These are phyloP conservation scores for Cryphonectria nitschkei DNA, from an alignment of 2,329 filamentous ascomycete genomes.

Conservation along the genomic window DNA sequence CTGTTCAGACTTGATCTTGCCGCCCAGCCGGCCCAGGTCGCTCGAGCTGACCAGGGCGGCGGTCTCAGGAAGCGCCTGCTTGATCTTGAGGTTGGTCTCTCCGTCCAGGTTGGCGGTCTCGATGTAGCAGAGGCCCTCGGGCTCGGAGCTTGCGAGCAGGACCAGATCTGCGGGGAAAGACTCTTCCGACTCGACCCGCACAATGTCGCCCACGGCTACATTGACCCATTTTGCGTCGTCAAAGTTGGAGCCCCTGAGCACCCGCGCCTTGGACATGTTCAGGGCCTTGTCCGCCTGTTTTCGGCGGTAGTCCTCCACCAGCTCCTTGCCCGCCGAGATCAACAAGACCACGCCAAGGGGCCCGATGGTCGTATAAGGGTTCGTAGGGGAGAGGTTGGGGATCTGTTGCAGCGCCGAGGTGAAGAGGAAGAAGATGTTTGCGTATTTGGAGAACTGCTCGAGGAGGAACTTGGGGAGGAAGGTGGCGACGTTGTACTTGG, in stretches of 20 bases:
- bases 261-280: slow-evolving; percentile 83
- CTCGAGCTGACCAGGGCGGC: slow-evolving; percentile 81
- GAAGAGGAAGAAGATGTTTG: slow-evolving; percentile 99
- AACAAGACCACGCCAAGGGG: slow-evolving; percentile 87
- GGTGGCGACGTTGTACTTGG: slow-evolving; percentile 93
- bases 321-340: slow-evolving; percentile 94
- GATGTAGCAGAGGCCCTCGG: slow-evolving; percentile 97
- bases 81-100: slow-evolving; percentile 98
- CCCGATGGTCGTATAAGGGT: slow-evolving; percentile 93
- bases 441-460: slow-evolving; percentile 99
- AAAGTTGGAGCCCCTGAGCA: slow-evolving; percentile 83
- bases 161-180: slow-evolving; percentile 94
- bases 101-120: slow-evolving; percentile 97
- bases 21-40: slow-evolving; percentile 83
- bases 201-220: slow-evolving; percentile 87
- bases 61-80: slow-evolving; percentile 94
- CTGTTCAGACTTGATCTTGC: slow-evolving; percentile 89
- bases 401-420: slow-evolving; percentile 95
- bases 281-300: slow-evolving; percentile 84
- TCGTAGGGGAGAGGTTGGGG: slow-evolving; percentile 91
- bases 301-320: slow-evolving; percentile 90
- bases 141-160: slow-evolving; percentile 90
- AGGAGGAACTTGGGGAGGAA: slow-evolving; percentile 97
- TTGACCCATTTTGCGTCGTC: slow-evolving; percentile 92
- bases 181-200: slow-evolving; percentile 92